Evolutionary conservation across 306 rosid genomes (phyloP).

Genomic region (Albizia julibrissin): DNA sequence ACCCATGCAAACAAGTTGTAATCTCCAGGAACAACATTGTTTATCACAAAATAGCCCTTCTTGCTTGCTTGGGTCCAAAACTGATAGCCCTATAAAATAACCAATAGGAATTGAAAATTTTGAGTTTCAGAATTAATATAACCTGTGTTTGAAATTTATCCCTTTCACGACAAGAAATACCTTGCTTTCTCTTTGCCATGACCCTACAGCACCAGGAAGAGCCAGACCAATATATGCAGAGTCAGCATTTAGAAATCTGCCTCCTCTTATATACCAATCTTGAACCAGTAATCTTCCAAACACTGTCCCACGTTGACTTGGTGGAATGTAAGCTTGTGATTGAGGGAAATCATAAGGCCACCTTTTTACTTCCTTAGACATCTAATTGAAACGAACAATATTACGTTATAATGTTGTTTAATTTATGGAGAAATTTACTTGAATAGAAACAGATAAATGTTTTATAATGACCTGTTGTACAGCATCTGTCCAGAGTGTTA

Average conservation of each 20-base stretch:
- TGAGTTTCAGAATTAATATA: slow-evolving; percentile 71
- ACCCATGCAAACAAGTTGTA: slow-evolving; percentile 82
- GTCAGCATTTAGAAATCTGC: slow-evolving; percentile 34
- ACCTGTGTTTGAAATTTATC: slow-evolving; percentile 10
- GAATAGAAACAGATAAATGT: neutral
- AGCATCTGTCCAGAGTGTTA: slow-evolving; percentile 73
- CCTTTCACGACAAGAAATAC: slow-evolving; percentile 30
- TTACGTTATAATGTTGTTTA: neutral
- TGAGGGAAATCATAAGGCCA: slow-evolving; percentile 81
- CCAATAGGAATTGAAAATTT: neutral
- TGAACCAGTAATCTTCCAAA: slow-evolving; percentile 57
- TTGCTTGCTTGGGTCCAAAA: slow-evolving; percentile 72
- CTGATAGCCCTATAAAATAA: slow-evolving; percentile 70
- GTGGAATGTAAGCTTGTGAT: slow-evolving; percentile 51
- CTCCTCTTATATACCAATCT: slow-evolving; percentile 55
- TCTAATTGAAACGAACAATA: slow-evolving; percentile 33
- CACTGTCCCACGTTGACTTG: slow-evolving; percentile 60
- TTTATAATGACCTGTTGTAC: slow-evolving; percentile 46
- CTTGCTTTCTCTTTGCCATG: slow-evolving; percentile 89
- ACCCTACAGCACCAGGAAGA: slow-evolving; percentile 67
- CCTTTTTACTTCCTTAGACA: slow-evolving; percentile 46
- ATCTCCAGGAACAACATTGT: slow-evolving; percentile 67
- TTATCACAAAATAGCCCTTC: slow-evolving; percentile 56
- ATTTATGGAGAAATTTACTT: neutral
- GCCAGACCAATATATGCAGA: slow-evolving; percentile 74